Evolutionary conservation across 2,329 filamentous ascomycete genomes (phyloP).

Genomic region (Colletotrichum neosansevieriae): DNA sequence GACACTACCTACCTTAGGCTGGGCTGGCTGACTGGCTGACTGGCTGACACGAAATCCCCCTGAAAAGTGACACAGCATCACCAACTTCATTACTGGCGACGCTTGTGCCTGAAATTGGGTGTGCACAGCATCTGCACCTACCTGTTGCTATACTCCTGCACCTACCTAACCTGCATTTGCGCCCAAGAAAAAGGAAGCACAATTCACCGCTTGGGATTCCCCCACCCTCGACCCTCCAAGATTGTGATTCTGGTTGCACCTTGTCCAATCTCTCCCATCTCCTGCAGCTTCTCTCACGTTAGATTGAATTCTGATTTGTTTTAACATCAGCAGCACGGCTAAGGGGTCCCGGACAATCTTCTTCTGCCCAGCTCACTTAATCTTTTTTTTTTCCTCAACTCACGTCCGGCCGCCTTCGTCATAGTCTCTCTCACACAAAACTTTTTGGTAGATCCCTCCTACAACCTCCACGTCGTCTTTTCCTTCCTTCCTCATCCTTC

Average conservation of each 20-base stretch:
- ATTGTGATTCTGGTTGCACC: constrained; percentile 3
- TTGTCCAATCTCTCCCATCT: constrained; percentile 24
- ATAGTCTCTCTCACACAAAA: constrained; percentile 12
- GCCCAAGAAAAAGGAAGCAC: constrained; percentile 1
- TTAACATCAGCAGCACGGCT: constrained; percentile 24
- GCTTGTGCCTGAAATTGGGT: constrained; percentile 28
- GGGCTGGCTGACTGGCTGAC: neutral
- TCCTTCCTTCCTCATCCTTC: constrained; percentile 6
- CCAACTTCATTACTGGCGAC: neutral
- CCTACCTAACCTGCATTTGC: neutral
- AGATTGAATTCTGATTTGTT: constrained; percentile 16
- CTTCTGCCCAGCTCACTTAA: neutral
- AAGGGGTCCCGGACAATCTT: constrained; percentile 20
- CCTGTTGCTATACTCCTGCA: constrained; percentile 5
- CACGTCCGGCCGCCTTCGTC: constrained; percentile 4
- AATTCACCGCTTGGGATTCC: neutral
- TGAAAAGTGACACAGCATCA: constrained; percentile 21
- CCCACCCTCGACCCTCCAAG: neutral
- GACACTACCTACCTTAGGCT: neutral
- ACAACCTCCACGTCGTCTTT: neutral
- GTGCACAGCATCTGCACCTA: constrained; percentile 23
- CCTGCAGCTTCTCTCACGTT: constrained; percentile 29
- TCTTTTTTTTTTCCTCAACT: neutral
- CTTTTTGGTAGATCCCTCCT: constrained; percentile 17
- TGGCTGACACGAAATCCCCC: neutral